Evolutionary conservation across 805 yeast genomes (phyloP).

Genomic region (Teunomyces gatunensis): DNA sequence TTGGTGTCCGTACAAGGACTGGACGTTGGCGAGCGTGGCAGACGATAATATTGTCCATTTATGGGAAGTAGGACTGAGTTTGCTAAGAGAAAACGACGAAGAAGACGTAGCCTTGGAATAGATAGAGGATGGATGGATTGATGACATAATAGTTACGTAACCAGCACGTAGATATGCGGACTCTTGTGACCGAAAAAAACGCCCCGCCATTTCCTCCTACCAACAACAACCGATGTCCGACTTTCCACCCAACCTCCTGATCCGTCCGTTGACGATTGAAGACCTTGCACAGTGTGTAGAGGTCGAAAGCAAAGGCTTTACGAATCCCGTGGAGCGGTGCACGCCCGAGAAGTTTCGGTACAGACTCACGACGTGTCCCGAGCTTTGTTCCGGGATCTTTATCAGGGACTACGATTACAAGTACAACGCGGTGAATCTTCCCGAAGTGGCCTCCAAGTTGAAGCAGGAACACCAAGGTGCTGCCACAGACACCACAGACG

Average conservation of each 20-base stretch:
- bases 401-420: slow-evolving; percentile 59
- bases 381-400: slow-evolving; percentile 84
- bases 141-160: not conserved
- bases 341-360: slow-evolving; percentile 59
- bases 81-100: slow-evolving; percentile 19
- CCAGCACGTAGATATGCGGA: no score
- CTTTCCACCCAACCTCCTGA: slow-evolving; percentile 46
- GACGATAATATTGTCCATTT: slow-evolving; percentile 61
- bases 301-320: slow-evolving; percentile 70
- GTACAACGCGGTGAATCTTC: slow-evolving; percentile 42
- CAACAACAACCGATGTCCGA: slow-evolving; percentile 31
- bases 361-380: slow-evolving; percentile 82
- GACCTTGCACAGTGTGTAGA: slow-evolving; percentile 62
- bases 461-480: slow-evolving; percentile 13
- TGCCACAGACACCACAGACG: slow-evolving; percentile 27
- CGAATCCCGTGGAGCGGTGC: slow-evolving; percentile 61
- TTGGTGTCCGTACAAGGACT: slow-evolving; percentile 69
- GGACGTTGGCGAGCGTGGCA: slow-evolving; percentile 68
- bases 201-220: not conserved
- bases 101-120: slow-evolving; percentile 21
- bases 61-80: slow-evolving; percentile 47
- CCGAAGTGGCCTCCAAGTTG: slow-evolving; percentile 36
- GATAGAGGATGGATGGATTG: not conserved
- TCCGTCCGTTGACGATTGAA: slow-evolving; percentile 71
- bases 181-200: not conserved